A percentile compares a stretch with the other conserved stretches of the same genome.
Conservation (phyloP, 2,329 filamentous ascomycete species). For the Phyllosticta capitalensis region DNA sequence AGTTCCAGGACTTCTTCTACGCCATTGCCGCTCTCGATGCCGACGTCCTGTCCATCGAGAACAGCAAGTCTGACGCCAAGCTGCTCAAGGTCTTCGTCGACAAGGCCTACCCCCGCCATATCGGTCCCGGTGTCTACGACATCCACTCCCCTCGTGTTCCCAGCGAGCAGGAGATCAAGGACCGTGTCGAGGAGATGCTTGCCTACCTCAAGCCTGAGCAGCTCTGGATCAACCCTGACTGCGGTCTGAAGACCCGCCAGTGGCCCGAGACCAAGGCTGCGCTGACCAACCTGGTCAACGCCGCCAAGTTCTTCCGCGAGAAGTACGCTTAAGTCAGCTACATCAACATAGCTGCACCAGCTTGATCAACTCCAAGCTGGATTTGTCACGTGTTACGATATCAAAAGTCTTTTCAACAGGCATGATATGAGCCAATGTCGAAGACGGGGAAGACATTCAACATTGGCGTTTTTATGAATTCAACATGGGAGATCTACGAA, state of each 20-base stretch:
- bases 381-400: constrained; percentile 11
- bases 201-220: constrained; percentile 92
- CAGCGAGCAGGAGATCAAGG: constrained; percentile 95
- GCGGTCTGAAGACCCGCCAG: constrained; percentile 96
- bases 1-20: constrained; percentile 99
- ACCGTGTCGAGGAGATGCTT: constrained; percentile 96
- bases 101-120: constrained; percentile 94
- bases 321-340: constrained; percentile 52
- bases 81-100: constrained; percentile 97
- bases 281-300: constrained; percentile 92
- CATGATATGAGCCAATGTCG: constrained; percentile 9
- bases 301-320: constrained; percentile 90
- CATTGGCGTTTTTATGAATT: constrained; percentile 11
- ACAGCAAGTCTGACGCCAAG: constrained; percentile 99
- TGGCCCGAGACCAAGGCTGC: constrained; percentile 99
- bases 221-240: constrained; percentile 99
- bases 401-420: constrained; percentile 13
- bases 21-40: constrained; percentile 96
- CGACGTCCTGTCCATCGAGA: constrained; percentile 98
- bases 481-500: constrained; percentile 4
- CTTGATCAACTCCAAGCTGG: neutral
- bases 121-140: constrained; percentile 98
- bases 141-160: constrained; percentile 99
- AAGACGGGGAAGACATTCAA: constrained; percentile 5
- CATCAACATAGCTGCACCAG: constrained; percentile 10